Percentiles rank a stretch among this genome's conserved stretches.
phyloP scores from a whole-genome alignment of 75 land plant species.

The Pseudotsuga menziesii region DNA sequence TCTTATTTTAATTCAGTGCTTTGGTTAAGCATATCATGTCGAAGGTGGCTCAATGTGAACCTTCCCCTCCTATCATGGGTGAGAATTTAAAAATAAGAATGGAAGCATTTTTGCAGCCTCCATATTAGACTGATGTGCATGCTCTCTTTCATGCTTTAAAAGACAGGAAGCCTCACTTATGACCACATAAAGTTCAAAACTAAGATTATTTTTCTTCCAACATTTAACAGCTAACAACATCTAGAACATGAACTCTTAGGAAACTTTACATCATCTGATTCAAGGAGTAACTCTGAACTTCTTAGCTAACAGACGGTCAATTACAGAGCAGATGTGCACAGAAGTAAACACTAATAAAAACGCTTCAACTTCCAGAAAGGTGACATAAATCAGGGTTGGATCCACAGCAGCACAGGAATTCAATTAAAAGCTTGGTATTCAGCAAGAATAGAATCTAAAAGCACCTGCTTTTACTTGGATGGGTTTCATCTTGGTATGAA shows the following conservation, averaged over 20 bases:
- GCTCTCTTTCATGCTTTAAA: not conserved
- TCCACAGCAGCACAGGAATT: no score
- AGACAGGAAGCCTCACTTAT: not conserved
- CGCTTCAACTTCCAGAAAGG: not conserved
- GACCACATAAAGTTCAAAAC: no score
- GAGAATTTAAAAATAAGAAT: not conserved
- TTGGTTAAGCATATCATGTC: not conserved
- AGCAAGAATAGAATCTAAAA: conserved; percentile 7
- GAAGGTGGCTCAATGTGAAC: not conserved
- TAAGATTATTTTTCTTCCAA: no score
- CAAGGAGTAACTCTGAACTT: not conserved
- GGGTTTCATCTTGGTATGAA: conserved; percentile 49
- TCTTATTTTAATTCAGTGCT: no score
- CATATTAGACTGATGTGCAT: not conserved
- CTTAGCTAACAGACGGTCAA: not conserved
- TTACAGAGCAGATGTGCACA: not conserved
- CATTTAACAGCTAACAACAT: no score
- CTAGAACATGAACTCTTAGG: no score
- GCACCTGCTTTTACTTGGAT: conserved; percentile 47
- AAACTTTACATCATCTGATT: not conserved
- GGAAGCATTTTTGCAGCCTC: not conserved
- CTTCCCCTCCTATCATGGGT: not conserved
- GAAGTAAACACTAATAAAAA: not conserved
- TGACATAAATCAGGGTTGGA: not conserved
- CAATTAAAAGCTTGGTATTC: not conserved